Evolutionary conservation across 1,284 basidiomycete genomes (phyloP), one percentile per base, ranked within the genome.

Genomic region (Malassezia brasiliensis): DNA sequence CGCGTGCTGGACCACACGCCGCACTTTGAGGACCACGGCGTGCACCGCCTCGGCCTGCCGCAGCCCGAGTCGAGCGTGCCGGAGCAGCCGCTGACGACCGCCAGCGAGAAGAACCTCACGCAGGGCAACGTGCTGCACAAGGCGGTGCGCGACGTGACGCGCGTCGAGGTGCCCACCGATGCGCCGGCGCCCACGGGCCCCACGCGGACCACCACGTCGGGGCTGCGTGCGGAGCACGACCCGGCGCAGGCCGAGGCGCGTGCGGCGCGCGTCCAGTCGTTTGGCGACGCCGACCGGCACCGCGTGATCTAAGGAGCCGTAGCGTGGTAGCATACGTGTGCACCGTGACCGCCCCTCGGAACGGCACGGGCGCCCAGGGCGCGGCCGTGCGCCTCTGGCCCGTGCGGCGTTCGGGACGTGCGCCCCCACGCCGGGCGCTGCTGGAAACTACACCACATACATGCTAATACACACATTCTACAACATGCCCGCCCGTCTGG

Each of bases 91-190:
- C 34, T 47, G 15, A 15, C 36, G 17, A 20, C 25, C 14, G 56
- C 50, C 17, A 35, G 17, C 10, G 47, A 50, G 28, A 28, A 44
- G 9, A 34, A 45, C 41, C 6, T 32, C 15, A 53, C 50, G 15
- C 47, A 53, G 40, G 50, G 51, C 47, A 40, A 53, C 31, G 20
- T 48, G 11, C 37, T 53, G 14, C 56, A 53, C 22, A 31, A 50
- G 14, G 56, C 50, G 5, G 47, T 46, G 39, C 49, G 34, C 11
- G 34, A 49, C 2, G 46, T 51, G 19, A 34, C 46, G 22, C 37
- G 37, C 22, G 46, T 31, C 15, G 25, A 25, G 6, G 19, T 36
- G n/a, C 41, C 31, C 1, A 20, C 5, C 12, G 20, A 8, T 1
- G 15, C 12, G 35, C n/a, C 36, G 14, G n/a, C 30, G 19, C 9